Evolutionary conservation across 768 basidiomycete species (phyloP).

Genomic region (Glaciozyma antarctica): DNA sequence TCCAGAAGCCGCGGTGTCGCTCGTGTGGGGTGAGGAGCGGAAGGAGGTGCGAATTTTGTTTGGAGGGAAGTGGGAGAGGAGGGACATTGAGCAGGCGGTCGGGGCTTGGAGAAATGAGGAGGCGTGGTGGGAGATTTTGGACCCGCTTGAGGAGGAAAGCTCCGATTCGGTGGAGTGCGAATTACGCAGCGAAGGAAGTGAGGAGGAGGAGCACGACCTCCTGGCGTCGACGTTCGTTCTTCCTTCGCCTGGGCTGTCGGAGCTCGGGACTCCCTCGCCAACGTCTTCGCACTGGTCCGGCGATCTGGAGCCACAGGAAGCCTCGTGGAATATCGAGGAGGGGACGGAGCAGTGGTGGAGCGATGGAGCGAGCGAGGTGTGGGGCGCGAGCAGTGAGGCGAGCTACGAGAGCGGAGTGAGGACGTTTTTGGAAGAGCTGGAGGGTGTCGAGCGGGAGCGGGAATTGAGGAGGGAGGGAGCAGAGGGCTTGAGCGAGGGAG

Average conservation of each 20-base stretch:
- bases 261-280: neutral
- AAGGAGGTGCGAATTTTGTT: neutral
- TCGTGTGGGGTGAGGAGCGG: neutral
- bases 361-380: neutral
- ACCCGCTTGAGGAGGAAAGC: neutral
- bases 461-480: neutral
- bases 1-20: neutral
- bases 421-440: conserved; percentile 19
- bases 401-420: conserved; percentile 9
- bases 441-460: conserved; percentile 3
- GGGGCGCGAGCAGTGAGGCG: neutral
- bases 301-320: neutral
- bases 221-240: conserved; percentile 13
- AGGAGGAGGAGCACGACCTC: neutral
- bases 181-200: neutral
- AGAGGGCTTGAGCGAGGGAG: neutral
- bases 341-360: neutral
- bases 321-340: neutral
- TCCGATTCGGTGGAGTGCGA: neutral
- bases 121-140: neutral
- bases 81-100: neutral
- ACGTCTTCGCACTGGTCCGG: neutral
- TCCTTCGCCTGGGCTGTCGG: conserved; percentile 8
- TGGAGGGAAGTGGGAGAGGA: neutral
- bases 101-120: neutral